phyloP scores from a whole-genome alignment of 2,329 filamentous ascomycete species.

The Xylariales sp. region DNA sequence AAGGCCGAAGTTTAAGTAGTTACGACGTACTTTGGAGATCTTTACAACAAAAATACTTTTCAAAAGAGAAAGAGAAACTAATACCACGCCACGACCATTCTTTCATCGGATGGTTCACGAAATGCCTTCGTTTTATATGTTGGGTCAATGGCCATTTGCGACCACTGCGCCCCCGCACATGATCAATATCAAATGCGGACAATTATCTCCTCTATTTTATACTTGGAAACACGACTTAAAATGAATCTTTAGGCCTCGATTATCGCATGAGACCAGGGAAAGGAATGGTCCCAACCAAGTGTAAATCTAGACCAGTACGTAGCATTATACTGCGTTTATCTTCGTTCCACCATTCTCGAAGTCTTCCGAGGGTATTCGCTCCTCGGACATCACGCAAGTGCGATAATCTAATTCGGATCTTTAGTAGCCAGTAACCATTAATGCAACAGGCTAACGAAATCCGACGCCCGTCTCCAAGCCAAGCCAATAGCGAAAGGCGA shows the following conservation, averaged over 20 bases:
- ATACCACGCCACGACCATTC: no score
- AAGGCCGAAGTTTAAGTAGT: no score
- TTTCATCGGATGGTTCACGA: no score
- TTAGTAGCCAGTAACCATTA: not conserved
- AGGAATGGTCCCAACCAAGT: not conserved
- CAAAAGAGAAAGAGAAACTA: no score
- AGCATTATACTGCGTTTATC: no score
- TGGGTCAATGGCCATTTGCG: no score
- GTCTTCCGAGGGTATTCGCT: not conserved
- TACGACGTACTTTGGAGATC: no score
- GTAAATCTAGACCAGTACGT: not conserved
- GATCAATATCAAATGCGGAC: no score
- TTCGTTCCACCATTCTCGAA: not conserved
- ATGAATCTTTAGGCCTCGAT: not conserved
- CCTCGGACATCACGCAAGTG: constrained; percentile 30
- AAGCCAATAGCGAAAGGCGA: not conserved
- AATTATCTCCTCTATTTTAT: not conserved
- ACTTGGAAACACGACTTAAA: not conserved
- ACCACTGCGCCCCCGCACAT: no score
- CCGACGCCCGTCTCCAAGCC: not conserved
- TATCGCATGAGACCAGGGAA: not conserved
- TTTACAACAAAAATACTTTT: no score
- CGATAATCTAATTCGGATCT: not conserved
- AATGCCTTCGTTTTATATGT: no score
- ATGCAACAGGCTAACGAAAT: not conserved